Conservation (phyloP, 805 yeast genomes). For the Zygotorulaspora chibaensis region DNA sequence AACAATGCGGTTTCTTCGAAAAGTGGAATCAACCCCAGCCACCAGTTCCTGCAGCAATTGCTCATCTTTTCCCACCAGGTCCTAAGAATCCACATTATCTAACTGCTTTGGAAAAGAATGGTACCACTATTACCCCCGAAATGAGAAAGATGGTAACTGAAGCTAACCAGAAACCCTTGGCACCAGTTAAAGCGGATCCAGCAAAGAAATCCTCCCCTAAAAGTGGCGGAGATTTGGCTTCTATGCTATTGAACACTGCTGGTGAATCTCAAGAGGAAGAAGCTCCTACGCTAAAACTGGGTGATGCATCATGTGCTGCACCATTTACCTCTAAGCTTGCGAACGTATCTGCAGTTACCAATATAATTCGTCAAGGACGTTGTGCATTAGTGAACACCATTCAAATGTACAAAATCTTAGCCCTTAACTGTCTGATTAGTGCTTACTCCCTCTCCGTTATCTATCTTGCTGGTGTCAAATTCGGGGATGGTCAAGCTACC, state of each 20-base stretch:
- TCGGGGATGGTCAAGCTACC: slow-evolving; percentile 98
- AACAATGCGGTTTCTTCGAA: slow-evolving; percentile 72
- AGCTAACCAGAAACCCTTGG: slow-evolving; percentile 41
- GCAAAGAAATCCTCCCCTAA: slow-evolving; percentile 52
- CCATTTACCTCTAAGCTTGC: slow-evolving; percentile 95
- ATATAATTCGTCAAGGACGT: slow-evolving; percentile 95
- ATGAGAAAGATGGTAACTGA: slow-evolving; percentile 55
- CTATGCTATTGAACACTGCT: slow-evolving; percentile 27
- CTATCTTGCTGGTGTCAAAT: slow-evolving; percentile 94
- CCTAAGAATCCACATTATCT: slow-evolving; percentile 84
- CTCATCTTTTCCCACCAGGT: slow-evolving; percentile 96
- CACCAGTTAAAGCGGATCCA: slow-evolving; percentile 33
- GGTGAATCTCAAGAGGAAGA: slow-evolving; percentile 53
- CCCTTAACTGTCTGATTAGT: slow-evolving; percentile 92
- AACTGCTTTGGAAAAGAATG: slow-evolving; percentile 79
- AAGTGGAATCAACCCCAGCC: slow-evolving; percentile 84
- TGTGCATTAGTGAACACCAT: slow-evolving; percentile 95
- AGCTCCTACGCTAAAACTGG: slow-evolving; percentile 88
- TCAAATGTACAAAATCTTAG: slow-evolving; percentile 97
- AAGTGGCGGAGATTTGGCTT: slow-evolving; percentile 51
- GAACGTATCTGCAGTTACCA: slow-evolving; percentile 86
- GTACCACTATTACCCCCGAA: slow-evolving; percentile 74
- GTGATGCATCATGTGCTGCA: slow-evolving; percentile 99
- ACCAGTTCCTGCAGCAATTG: slow-evolving; percentile 79
- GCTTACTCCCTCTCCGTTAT: slow-evolving; percentile 94